phyloP scores from a whole-genome alignment of 1,284 basidiomycete genomes.

The Ganoderma lingzhi region DNA sequence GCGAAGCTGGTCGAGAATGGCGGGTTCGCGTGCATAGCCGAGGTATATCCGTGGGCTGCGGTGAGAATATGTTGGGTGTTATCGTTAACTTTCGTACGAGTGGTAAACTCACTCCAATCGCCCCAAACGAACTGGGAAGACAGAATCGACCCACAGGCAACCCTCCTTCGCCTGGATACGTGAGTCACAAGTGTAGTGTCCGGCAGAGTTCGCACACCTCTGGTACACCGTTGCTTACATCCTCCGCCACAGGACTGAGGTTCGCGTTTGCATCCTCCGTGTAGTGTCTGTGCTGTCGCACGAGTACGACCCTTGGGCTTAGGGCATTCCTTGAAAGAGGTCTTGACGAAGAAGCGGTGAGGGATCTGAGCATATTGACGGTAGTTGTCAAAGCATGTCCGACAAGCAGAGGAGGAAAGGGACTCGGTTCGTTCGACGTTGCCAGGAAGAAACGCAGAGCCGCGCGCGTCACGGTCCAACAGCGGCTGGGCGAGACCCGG shows the following conservation, averaged over 20 bases:
- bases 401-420: neutral
- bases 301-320: neutral
- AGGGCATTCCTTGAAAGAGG: neutral
- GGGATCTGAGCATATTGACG: constrained; percentile 15
- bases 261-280: constrained; percentile 10
- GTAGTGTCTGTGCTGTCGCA: constrained; percentile 19
- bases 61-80: neutral
- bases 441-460: neutral
- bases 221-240: neutral
- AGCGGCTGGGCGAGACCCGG: neutral
- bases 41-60: constrained; percentile 68
- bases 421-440: neutral
- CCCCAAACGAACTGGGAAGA: constrained; percentile 62
- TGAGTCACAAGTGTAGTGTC: neutral
- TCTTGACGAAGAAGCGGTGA: constrained; percentile 15
- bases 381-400: constrained; percentile 17
- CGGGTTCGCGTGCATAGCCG: constrained; percentile 63
- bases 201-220: constrained; percentile 15
- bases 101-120: constrained; percentile 56
- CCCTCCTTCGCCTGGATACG: constrained; percentile 43
- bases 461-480: constrained; percentile 15
- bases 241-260: neutral
- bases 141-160: constrained; percentile 62
- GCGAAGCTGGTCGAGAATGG: constrained; percentile 56
- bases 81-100: neutral